Conservation (phyloP, 352 stramenopile genomes). For the Globisporangium parvum region DNA sequence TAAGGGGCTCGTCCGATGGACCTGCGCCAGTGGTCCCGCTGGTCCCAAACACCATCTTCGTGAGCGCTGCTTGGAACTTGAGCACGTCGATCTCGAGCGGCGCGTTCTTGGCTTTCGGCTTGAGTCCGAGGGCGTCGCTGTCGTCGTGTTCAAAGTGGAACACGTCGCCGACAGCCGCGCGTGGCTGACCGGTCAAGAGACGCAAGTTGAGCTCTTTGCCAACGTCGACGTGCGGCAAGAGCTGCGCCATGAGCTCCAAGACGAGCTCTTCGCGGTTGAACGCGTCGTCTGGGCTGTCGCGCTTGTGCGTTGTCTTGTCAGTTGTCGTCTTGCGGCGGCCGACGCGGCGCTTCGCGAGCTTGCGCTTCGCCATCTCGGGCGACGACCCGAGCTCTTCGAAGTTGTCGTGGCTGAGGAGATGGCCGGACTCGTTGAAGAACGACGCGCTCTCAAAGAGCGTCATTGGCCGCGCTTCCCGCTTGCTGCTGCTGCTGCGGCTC, state of each 20-base stretch:
- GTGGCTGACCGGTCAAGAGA: slow-evolving; percentile 37
- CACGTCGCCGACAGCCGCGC: slow-evolving; percentile 35
- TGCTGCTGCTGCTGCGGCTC: slow-evolving; percentile 19
- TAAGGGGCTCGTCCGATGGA: slow-evolving; percentile 10
- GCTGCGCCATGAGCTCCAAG: slow-evolving; percentile 64
- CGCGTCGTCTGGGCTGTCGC: slow-evolving; percentile 20
- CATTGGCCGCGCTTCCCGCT: slow-evolving; percentile 50
- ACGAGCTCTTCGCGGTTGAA: slow-evolving; percentile 60
- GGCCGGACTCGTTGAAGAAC: slow-evolving; percentile 71
- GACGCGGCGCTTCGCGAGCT: slow-evolving; percentile 48
- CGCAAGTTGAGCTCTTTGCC: slow-evolving; percentile 73
- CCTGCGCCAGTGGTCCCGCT: slow-evolving; percentile 26
- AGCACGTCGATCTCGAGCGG: slow-evolving; percentile 48
- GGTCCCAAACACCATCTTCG: slow-evolving; percentile 24
- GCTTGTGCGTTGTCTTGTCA: slow-evolving; percentile 29
- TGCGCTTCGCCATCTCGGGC: slow-evolving; percentile 26
- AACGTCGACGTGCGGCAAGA: slow-evolving; percentile 70
- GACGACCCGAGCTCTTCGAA: slow-evolving; percentile 62
- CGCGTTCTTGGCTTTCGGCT: slow-evolving; percentile 7
- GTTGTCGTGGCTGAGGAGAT: slow-evolving; percentile 64
- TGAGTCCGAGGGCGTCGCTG: background rate
- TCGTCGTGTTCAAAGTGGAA: slow-evolving; percentile 74
- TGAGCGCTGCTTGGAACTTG: slow-evolving; percentile 53
- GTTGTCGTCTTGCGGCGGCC: slow-evolving; percentile 36
- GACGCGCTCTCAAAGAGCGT: slow-evolving; percentile 77